These are phyloP conservation scores for Amaranthus palmeri DNA, from an alignment of 148 eudicot genomes.

Conservation along the genomic window DNA sequence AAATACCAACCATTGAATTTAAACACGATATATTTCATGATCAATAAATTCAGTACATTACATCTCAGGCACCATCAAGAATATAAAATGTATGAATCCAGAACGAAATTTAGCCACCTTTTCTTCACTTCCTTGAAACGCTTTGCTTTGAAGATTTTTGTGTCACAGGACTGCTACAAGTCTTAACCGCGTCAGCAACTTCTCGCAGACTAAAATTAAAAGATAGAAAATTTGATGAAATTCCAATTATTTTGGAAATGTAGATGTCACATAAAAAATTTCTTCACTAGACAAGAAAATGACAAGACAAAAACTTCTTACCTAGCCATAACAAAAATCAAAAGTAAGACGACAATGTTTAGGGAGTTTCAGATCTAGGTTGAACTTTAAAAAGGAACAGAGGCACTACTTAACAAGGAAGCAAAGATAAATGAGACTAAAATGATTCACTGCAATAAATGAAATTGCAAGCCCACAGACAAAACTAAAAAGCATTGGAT, in stretches of 20 bases:
- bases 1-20: neutral
- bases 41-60: neutral
- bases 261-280: neutral
- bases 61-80: neutral
- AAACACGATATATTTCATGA: neutral
- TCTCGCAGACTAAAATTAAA: conserved; percentile 21
- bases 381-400: neutral
- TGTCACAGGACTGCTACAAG: conserved; percentile 17
- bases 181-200: neutral
- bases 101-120: conserved; percentile 17
- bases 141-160: conserved; percentile 19
- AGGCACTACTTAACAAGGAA: neutral
- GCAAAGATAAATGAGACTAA: neutral
- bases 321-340: conserved; percentile 2
- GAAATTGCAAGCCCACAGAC: neutral
- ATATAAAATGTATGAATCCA: neutral
- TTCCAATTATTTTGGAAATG: neutral
- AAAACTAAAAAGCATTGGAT: neutral
- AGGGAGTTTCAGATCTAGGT: conserved; percentile 9
- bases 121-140: conserved; percentile 11
- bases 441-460: neutral
- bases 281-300: neutral
- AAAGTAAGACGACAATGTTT: neutral
- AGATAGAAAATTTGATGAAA: conserved; percentile 1
- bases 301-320: neutral